Evolutionary conservation across 2,329 filamentous ascomycete genomes (phyloP).

Genomic region (Amesomyces nigricolor): DNA sequence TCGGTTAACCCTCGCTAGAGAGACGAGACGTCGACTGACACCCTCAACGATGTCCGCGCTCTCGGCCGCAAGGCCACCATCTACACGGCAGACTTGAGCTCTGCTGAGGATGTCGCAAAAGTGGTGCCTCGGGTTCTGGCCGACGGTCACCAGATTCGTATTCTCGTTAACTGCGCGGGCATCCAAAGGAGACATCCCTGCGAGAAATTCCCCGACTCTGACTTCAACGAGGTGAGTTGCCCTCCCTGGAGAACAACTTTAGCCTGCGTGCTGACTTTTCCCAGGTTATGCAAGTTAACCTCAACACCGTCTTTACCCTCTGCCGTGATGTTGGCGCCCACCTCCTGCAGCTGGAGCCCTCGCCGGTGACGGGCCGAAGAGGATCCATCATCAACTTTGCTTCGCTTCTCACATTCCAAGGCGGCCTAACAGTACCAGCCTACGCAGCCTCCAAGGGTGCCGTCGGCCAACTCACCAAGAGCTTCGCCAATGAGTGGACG

Average conservation of each 20-base stretch:
- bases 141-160: conserved; percentile 61
- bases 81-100: conserved; percentile 65
- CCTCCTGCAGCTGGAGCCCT: conserved; percentile 58
- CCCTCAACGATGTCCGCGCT: conserved; percentile 55
- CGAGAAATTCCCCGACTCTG: conserved; percentile 66
- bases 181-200: conserved; percentile 76
- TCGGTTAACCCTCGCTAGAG: conserved; percentile 24
- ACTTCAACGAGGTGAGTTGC: conserved; percentile 60
- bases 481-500: conserved; percentile 81
- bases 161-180: conserved; percentile 81
- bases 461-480: conserved; percentile 78
- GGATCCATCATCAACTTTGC: conserved; percentile 81
- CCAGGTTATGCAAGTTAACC: conserved; percentile 77
- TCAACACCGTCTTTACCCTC: conserved; percentile 73
- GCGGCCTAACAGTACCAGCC: conserved; percentile 80
- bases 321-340: conserved; percentile 72
- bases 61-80: conserved; percentile 62
- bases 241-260: not conserved
- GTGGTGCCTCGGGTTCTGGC: conserved; percentile 57
- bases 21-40: conserved; percentile 38
- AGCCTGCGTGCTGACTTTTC: too few species aligned
- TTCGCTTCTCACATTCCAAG: conserved; percentile 76
- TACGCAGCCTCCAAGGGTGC: conserved; percentile 85
- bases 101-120: conserved; percentile 51
- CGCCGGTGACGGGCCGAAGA: conserved; percentile 46